Conservation (phyloP, 2,329 filamentous ascomycete species). For the Epichloe sibirici region DNA sequence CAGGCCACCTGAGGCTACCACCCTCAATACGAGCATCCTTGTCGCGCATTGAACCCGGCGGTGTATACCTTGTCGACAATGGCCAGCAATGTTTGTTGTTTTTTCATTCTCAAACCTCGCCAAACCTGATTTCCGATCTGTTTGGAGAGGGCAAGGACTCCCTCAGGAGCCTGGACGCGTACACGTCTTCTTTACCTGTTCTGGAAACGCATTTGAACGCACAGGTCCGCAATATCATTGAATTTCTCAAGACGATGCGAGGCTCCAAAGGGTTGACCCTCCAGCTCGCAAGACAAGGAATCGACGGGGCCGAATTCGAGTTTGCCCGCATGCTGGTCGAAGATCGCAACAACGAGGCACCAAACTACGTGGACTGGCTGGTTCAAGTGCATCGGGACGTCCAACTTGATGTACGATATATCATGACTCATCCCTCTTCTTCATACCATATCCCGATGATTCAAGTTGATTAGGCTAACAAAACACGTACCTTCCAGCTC, state of each 20-base stretch:
- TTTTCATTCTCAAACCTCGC: conserved; percentile 85
- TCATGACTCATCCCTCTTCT: background rate
- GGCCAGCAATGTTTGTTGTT: conserved; percentile 85
- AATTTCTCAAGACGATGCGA: conserved; percentile 68
- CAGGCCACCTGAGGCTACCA: conserved; percentile 78
- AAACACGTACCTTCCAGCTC: conserved; percentile 30
- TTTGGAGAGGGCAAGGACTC: conserved; percentile 64
- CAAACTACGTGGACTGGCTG: conserved; percentile 97
- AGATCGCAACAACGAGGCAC: conserved; percentile 93
- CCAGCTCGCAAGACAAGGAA: conserved; percentile 80
- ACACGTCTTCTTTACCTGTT: conserved; percentile 66
- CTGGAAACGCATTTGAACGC: conserved; percentile 88
- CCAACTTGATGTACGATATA: conserved; percentile 61
- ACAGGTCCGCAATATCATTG: conserved; percentile 85
- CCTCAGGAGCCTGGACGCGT: conserved; percentile 69
- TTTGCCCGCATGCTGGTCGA: conserved; percentile 86
- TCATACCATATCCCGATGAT: background rate
- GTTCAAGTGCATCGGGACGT: conserved; percentile 90
- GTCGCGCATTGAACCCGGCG: conserved; percentile 78
- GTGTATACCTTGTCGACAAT: conserved; percentile 90
- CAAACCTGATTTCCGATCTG: conserved; percentile 79
- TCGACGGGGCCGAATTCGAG: conserved; percentile 93
- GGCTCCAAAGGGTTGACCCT: conserved; percentile 82
- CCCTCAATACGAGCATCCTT: conserved; percentile 72
- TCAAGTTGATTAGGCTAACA: conserved; percentile 1